Evolutionary conservation across 441 rosid species (phyloP).

Genomic region (Bocquillonia castaneifolia): DNA sequence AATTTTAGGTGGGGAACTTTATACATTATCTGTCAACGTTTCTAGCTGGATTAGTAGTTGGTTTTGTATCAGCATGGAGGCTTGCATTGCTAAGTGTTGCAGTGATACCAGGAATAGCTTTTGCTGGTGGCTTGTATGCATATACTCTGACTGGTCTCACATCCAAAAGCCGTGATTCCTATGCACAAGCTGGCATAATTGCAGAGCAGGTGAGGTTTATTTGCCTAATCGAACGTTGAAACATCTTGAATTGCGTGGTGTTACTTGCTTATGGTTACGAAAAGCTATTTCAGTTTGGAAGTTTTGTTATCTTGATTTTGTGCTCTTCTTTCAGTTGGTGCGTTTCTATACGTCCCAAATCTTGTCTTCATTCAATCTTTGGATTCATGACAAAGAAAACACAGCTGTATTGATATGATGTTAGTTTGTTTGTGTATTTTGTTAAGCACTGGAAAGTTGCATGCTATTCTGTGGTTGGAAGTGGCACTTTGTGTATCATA

Average conservation of each 20-base stretch:
- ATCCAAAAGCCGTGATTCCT: constrained; percentile 95
- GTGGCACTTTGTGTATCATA: constrained; percentile 28
- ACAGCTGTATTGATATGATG: constrained; percentile 25
- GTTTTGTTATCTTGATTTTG: not conserved
- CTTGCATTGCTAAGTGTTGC: constrained; percentile 89
- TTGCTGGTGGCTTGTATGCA: constrained; percentile 96
- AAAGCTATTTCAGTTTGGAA: constrained; percentile 6
- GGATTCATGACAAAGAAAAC: constrained; percentile 17
- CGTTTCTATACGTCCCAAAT: not conserved
- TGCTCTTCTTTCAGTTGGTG: constrained; percentile 4
- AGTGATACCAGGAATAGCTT: constrained; percentile 96
- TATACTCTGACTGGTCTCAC: constrained; percentile 96
- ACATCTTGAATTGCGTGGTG: not conserved
- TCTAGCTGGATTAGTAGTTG: constrained; percentile 95
- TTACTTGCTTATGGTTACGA: not conserved
- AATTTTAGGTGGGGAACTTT: constrained; percentile 84
- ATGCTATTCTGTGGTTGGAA: constrained; percentile 11
- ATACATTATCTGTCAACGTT: constrained; percentile 93
- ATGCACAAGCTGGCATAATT: constrained; percentile 88
- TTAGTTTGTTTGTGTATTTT: constrained; percentile 18
- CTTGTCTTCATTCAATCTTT: constrained; percentile 15
- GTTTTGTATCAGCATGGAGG: constrained; percentile 98
- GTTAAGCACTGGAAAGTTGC: constrained; percentile 22
- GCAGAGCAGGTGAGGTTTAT: constrained; percentile 85
- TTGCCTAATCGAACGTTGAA: constrained; percentile 1